Evolutionary conservation across 2,329 filamentous ascomycete species (phyloP).

Genomic region (Leptographium lundbergii): DNA sequence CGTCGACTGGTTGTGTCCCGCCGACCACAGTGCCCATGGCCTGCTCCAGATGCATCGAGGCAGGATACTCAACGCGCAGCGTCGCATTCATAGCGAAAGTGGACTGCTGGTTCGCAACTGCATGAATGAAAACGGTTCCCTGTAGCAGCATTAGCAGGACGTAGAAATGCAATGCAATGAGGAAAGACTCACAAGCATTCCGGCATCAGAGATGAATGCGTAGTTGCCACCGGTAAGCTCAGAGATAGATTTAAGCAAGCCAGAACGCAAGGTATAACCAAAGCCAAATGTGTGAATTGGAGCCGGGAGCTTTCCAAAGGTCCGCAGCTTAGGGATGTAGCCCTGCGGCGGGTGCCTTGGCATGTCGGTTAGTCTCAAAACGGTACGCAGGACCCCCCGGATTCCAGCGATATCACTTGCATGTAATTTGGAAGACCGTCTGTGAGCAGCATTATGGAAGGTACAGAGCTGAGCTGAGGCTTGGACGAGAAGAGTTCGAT

Average conservation of each 20-base stretch:
- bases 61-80: conserved; percentile 28
- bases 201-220: conserved; percentile 47
- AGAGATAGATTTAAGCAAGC: conserved; percentile 45
- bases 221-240: conserved; percentile 45
- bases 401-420: conserved; percentile 17
- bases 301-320: conserved; percentile 26
- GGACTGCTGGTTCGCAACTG: conserved; percentile 46
- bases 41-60: conserved; percentile 24
- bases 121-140: conserved; percentile 47
- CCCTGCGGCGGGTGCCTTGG: conserved; percentile 27
- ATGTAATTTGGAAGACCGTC: conserved; percentile 43
- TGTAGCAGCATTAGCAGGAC: neutral
- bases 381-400: neutral
- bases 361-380: conserved; percentile 9
- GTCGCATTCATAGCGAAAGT: conserved; percentile 39
- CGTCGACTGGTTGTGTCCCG: conserved; percentile 15
- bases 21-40: conserved; percentile 26
- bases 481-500: conserved; percentile 31
- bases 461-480: conserved; percentile 21
- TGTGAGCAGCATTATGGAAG: conserved; percentile 40
- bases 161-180: neutral
- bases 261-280: conserved; percentile 34
- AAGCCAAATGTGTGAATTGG: conserved; percentile 43
- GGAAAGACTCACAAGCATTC: conserved; percentile 36
- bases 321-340: conserved; percentile 40